phyloP scores from a whole-genome alignment of 2,329 filamentous ascomycete genomes.

The Colletotrichum somersetense region DNA sequence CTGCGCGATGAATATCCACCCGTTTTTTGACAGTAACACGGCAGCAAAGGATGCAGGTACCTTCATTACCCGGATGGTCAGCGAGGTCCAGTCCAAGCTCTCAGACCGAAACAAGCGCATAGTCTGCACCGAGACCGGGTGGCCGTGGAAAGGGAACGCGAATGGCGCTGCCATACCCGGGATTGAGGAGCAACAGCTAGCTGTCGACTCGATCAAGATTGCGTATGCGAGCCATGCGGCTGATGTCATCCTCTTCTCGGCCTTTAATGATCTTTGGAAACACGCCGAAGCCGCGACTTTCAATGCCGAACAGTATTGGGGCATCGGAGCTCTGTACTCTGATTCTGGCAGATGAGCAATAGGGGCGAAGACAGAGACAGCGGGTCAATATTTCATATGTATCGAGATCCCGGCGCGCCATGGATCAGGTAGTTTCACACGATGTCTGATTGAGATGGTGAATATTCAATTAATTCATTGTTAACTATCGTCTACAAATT shows the following conservation, averaged over 20 bases:
- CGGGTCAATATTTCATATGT: not conserved
- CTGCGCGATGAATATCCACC: constrained; percentile 84
- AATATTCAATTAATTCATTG: not conserved
- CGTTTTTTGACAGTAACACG: constrained; percentile 81
- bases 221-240: constrained; percentile 65
- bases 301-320: constrained; percentile 83
- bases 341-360: constrained; percentile 39
- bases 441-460: constrained; percentile 3
- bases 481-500: not conserved
- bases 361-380: not conserved
- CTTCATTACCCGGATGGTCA: constrained; percentile 73
- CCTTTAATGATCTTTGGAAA: constrained; percentile 88
- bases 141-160: constrained; percentile 76
- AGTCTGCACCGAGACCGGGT: constrained; percentile 86
- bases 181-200: constrained; percentile 72
- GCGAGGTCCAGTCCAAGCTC: constrained; percentile 57
- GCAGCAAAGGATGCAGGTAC: constrained; percentile 71
- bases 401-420: constrained; percentile 20
- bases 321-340: constrained; percentile 60
- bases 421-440: not conserved
- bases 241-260: constrained; percentile 79
- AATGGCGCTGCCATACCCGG: constrained; percentile 80
- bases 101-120: constrained; percentile 66
- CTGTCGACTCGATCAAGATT: constrained; percentile 73
- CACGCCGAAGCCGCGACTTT: constrained; percentile 70